A percentile compares a stretch with the other conserved stretches of the same genome.
phyloP scores from a whole-genome alignment of 352 stramenopile species.

The Phytophthora europaea region DNA sequence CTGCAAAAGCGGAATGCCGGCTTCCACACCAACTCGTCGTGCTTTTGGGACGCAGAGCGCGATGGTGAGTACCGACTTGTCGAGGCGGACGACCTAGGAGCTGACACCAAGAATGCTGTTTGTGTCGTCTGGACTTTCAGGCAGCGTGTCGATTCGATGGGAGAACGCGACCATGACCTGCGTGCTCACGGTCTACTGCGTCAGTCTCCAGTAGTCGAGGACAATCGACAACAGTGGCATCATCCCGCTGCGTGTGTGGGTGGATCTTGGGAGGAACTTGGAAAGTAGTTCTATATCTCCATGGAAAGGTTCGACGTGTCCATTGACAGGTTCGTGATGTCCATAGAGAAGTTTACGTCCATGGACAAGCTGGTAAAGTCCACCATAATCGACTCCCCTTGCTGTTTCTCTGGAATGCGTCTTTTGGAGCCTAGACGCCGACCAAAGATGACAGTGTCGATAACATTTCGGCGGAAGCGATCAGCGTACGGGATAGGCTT shows the following conservation, averaged over 20 bases:
- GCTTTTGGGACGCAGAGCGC: constrained; percentile 88
- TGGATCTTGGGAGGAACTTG: constrained; percentile 15
- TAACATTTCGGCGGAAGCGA: constrained; percentile 86
- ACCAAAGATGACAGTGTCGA: constrained; percentile 87
- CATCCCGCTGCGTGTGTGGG: constrained; percentile 21
- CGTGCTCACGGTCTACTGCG: constrained; percentile 76
- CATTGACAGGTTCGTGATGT: constrained; percentile 46
- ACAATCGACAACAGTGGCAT: constrained; percentile 32
- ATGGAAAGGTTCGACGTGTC: constrained; percentile 63
- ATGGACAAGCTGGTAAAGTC: constrained; percentile 80
- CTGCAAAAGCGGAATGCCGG: constrained; percentile 92
- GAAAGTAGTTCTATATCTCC: constrained; percentile 43
- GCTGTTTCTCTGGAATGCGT: constrained; percentile 44
- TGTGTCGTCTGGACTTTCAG: constrained; percentile 37
- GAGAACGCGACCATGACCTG: constrained; percentile 82
- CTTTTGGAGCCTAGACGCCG: constrained; percentile 50
- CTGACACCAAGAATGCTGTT: constrained; percentile 18
- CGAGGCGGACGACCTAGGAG: background rate
- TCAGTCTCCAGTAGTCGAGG: constrained; percentile 65
- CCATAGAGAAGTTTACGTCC: constrained; percentile 53
- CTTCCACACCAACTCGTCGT: constrained; percentile 89
- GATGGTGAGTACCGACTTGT: constrained; percentile 62
- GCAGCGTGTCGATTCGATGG: constrained; percentile 81
- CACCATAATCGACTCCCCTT: constrained; percentile 83
- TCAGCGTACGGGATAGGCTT: constrained; percentile 85